phyloP scores from a whole-genome alignment of 1,139 yeast species.

The Candida pseudoviswanathii region DNA sequence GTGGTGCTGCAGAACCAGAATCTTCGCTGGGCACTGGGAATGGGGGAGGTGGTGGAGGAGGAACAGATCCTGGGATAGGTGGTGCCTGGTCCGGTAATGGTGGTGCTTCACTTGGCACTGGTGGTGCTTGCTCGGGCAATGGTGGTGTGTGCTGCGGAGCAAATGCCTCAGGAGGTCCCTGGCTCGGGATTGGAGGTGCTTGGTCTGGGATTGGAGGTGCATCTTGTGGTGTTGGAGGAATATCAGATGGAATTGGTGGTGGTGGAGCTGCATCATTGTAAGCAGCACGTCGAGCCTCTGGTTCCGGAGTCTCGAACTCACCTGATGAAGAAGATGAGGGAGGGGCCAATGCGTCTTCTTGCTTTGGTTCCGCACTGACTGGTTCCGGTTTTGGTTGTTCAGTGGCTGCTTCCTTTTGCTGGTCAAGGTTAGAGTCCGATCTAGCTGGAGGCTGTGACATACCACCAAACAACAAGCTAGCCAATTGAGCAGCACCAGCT shows the following conservation, averaged over 20 bases:
- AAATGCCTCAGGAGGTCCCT: constrained; percentile 5
- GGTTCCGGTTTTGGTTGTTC: constrained; percentile 16
- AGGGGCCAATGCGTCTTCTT: constrained; percentile 5
- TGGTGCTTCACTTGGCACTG: constrained; percentile 4
- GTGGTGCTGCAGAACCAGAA: constrained; percentile 16
- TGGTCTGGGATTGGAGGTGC: constrained; percentile 3
- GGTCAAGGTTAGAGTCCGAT: constrained; percentile 14
- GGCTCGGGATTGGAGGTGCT: constrained; percentile 5
- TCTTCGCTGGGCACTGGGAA: constrained; percentile 13
- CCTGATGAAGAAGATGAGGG: constrained; percentile 10
- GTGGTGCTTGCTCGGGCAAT: background rate
- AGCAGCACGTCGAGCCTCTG: constrained; percentile 5
- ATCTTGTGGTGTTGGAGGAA: background rate
- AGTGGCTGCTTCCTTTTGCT: constrained; percentile 12
- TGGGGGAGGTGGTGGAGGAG: constrained; percentile 16
- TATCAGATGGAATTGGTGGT: constrained; percentile 6
- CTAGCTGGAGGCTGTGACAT: constrained; percentile 51
- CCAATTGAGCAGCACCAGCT: constrained; percentile 63
- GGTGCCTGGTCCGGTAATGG: constrained; percentile 6
- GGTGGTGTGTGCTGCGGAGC: background rate
- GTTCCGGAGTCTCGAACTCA: constrained; percentile 13
- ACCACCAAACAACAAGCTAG: constrained; percentile 63
- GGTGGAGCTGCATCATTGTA: background rate
- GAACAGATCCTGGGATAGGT: constrained; percentile 15
- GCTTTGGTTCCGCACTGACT: background rate